These are phyloP conservation scores for Pilaira anomala DNA, from an alignment of 192 early-diverging fungal genomes.

Conservation along the genomic window DNA sequence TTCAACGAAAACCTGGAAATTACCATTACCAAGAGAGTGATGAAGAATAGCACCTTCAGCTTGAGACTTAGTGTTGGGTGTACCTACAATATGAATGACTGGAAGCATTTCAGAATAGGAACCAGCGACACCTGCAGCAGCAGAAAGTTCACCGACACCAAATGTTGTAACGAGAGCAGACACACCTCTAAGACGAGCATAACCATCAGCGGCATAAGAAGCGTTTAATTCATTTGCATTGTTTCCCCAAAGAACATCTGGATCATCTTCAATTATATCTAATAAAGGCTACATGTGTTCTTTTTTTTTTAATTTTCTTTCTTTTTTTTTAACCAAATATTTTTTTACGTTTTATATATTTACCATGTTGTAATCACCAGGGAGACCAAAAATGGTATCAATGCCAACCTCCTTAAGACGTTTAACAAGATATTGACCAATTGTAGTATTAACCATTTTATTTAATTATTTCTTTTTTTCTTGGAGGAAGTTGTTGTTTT, in stretches of 20 bases:
- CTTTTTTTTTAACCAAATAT: no score
- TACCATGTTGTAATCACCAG: conserved; percentile 49
- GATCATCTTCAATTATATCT: conserved; percentile 35
- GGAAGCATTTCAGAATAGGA: conserved; percentile 49
- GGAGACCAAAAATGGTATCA: conserved; percentile 41
- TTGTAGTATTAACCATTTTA: conserved; percentile 16
- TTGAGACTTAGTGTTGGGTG: conserved; percentile 45
- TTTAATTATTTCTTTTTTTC: not conserved
- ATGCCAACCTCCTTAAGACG: conserved; percentile 44
- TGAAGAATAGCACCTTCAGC: conserved; percentile 44
- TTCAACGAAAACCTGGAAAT: conserved; percentile 40
- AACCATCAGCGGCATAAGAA: conserved; percentile 47
- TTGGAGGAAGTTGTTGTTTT: not conserved
- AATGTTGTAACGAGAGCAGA: conserved; percentile 46
- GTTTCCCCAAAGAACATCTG: conserved; percentile 39
- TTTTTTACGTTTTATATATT: not conserved
- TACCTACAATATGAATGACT: conserved; percentile 52
- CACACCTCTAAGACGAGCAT: conserved; percentile 41
- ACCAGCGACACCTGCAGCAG: conserved; percentile 46
- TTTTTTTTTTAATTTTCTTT: no score
- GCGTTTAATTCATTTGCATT: conserved; percentile 43
- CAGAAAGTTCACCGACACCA: conserved; percentile 46
- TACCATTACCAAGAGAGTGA: conserved; percentile 53
- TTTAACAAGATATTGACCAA: conserved; percentile 39
- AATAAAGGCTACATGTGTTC: conserved; percentile 22